phyloP scores from a whole-genome alignment of 2,329 filamentous ascomycete species.

The Microdochium bolleyi region DNA sequence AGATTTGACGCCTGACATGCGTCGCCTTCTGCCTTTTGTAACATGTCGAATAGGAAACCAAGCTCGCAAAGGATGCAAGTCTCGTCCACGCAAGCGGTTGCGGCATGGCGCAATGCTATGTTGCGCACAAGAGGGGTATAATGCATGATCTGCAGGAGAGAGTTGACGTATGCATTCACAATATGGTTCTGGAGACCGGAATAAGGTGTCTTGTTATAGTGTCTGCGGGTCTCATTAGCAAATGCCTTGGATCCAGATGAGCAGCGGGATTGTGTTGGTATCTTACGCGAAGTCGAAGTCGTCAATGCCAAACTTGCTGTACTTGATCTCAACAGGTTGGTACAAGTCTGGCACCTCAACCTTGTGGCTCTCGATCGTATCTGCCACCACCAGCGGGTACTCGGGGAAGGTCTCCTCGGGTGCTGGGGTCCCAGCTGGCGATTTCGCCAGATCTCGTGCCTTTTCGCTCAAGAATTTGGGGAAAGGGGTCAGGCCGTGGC shows the following conservation, averaged over 20 bases:
- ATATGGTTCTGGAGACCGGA: conserved; percentile 96
- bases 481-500: conserved; percentile 57
- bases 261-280: conserved; percentile 2
- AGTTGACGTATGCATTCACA: conserved; percentile 91
- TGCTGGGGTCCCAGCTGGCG: conserved; percentile 29
- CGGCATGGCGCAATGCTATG: conserved; percentile 78
- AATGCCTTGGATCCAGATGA: not conserved
- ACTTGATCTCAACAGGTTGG: conserved; percentile 93
- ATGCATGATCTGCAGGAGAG: conserved; percentile 82
- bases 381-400: conserved; percentile 56
- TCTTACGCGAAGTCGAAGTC: conserved; percentile 92
- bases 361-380: conserved; percentile 63
- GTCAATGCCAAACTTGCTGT: conserved; percentile 98
- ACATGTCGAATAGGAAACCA: conserved; percentile 94
- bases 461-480: conserved; percentile 96
- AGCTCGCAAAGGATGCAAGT: conserved; percentile 87
- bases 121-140: conserved; percentile 88
- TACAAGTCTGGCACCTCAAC: conserved; percentile 85
- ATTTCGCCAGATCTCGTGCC: conserved; percentile 57
- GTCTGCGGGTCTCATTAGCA: conserved; percentile 39
- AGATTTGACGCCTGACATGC: conserved; percentile 97
- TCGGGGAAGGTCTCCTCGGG: conserved; percentile 43
- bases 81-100: conserved; percentile 74
- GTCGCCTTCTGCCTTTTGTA: conserved; percentile 87
- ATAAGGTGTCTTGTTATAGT: conserved; percentile 88